Evolutionary conservation across 2,329 filamentous ascomycete genomes (phyloP).

Genomic region (Fusarium domesticum): DNA sequence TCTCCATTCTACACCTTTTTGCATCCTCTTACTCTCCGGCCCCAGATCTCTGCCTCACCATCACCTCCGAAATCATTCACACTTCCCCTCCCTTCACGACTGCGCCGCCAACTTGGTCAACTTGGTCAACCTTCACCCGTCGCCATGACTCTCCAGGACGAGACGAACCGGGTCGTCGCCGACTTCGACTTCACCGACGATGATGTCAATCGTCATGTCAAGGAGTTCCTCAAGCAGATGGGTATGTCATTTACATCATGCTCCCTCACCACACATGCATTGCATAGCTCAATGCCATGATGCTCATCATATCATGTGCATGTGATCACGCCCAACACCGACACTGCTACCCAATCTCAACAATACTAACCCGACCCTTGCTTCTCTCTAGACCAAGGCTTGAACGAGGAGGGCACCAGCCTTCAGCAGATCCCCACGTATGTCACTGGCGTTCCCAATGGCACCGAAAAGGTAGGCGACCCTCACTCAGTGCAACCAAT

Average conservation of each 20-base stretch:
- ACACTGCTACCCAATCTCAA: conserved; percentile 7
- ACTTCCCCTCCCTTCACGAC: conserved; percentile 51
- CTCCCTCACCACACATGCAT: conserved; percentile 5
- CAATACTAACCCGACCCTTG: conserved; percentile 10
- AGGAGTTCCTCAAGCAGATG: conserved; percentile 86
- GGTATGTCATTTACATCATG: conserved; percentile 40
- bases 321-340: conserved; percentile 8
- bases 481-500: background rate
- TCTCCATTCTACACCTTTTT: conserved; percentile 22
- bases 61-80: conserved; percentile 45
- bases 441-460: conserved; percentile 92
- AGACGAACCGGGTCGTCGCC: conserved; percentile 75
- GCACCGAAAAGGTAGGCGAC: conserved; percentile 80
- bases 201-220: conserved; percentile 74
- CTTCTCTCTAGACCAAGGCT: conserved; percentile 65
- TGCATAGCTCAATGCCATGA: conserved; percentile 10
- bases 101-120: conserved; percentile 52
- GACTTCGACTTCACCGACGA: conserved; percentile 82
- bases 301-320: too few species aligned
- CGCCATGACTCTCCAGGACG: conserved; percentile 62
- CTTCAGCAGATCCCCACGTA: conserved; percentile 97
- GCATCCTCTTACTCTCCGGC: conserved; percentile 26
- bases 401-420: conserved; percentile 72
- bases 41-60: conserved; percentile 42
- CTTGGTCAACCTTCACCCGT: conserved; percentile 48